Evolutionary conservation across 1,139 yeast genomes (phyloP), one percentile per base, ranked within the genome.

Genomic region (Chernovozyma aurita): DNA sequence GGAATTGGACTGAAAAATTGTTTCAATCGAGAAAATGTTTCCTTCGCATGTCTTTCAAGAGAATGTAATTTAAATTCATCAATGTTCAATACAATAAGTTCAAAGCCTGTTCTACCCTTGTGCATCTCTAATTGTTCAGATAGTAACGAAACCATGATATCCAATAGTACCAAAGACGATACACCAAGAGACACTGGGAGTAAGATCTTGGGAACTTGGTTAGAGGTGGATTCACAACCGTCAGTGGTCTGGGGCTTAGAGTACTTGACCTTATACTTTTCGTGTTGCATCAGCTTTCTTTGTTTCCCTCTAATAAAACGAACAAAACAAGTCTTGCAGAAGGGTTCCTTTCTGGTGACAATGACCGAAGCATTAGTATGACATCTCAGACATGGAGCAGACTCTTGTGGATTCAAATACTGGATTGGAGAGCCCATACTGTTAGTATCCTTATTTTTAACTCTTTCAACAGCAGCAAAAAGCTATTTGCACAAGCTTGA

Each of bases 261-360:
- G 43, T 76, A 85, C 48, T 78, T 75, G 21, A 83, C 88, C 50
- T 85, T 84, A 59, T 74, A 86, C 38, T 69, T 74, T 20, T 84
- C 90, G 45, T 71, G 73, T 28, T 63, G 65, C 86, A 90, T 79
- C 51, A 73, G 83, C 52, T 82, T 84, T 43, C 95, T 69, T 57
- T 85, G 90, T 53, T 87, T 88, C 20, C 87, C 81, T 42, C 84
- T 70, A 26, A 88, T 68, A 49, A 86, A 88, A 42, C 80, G 66
- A 21, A 74, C 54, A 47, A 86, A 88, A 55, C 97, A 90, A n/a
- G 52, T 51, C 31, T 66, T 55, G 57, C 95, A 86, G 43, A 84
- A 83, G 8, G 63, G 55, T 52, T 87, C 95, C 46, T 82, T 83
- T 44, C 96, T 63, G 2, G 90, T 73, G 0, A 65, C 51, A 5